Conservation (phyloP, 257 asterid species). For the Nemophila menziesii region DNA sequence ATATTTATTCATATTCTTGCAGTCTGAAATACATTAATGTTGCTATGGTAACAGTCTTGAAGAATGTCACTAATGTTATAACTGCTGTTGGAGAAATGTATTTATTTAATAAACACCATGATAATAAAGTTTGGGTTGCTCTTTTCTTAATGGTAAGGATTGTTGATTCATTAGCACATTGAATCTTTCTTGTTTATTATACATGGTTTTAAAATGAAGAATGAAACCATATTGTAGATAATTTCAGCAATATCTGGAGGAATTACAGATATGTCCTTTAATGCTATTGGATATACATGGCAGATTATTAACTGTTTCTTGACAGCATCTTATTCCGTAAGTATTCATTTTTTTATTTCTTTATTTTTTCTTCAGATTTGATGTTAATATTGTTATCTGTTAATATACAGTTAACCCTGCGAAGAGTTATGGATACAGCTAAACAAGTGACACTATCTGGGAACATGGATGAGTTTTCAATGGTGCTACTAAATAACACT, state of each 20-base stretch:
- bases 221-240: slow-evolving; percentile 37
- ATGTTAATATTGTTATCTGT: too few relatives aligned
- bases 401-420: slow-evolving; percentile 55
- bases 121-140: slow-evolving; percentile 88
- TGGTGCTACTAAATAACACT: slow-evolving; percentile 85
- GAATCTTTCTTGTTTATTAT: neutral
- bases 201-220: neutral
- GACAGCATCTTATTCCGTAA: slow-evolving; percentile 96
- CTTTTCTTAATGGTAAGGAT: slow-evolving; percentile 83
- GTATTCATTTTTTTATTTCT: slow-evolving; percentile 11
- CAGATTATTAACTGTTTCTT: slow-evolving; percentile 83
- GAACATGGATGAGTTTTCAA: slow-evolving; percentile 73
- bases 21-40: slow-evolving; percentile 85
- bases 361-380: too few relatives aligned
- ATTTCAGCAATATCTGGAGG: slow-evolving; percentile 97
- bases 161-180: neutral
- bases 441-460: slow-evolving; percentile 87
- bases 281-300: slow-evolving; percentile 86
- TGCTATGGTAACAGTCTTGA: slow-evolving; percentile 98
- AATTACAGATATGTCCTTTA: slow-evolving; percentile 74
- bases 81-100: slow-evolving; percentile 98
- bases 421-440: slow-evolving; percentile 93
- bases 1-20: slow-evolving; percentile 17
- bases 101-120: slow-evolving; percentile 83
- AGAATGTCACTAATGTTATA: slow-evolving; percentile 92